Base-by-base conservation (phyloP, 805 yeast genomes). In the Candida alai region DNA sequence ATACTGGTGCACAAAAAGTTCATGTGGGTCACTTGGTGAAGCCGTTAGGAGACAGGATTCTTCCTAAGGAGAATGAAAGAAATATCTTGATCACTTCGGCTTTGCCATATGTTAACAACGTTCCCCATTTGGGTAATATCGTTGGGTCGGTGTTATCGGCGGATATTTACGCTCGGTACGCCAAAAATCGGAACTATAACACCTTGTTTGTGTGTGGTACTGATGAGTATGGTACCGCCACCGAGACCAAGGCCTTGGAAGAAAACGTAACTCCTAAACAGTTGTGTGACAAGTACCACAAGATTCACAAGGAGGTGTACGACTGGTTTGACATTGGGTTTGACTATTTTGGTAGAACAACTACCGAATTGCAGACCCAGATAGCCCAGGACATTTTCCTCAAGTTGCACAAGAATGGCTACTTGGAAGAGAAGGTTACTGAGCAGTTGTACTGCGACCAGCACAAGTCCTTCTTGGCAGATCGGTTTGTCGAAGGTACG, bases 211-310 rank as follows among this genome's bases (percentile, higher is more conserved):
- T 93, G 37, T 88, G 98, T 63, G 99, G 99, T 65, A 93, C 98
- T 24, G 99, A 93, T 58, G 99, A 93, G 65, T 93, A 93, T 58
- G 99, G 99, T 58, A 93, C 99, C 38, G 99, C 99, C 30, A 93
- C 98, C 11, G 99, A 93, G 62, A 93, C 98, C 19, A 93, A 90
- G 65, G 98, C 98, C 8, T 65, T 93, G 32, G 97, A 90, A 58
- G 98, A 93, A 54, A 80, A 83, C 26, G 83, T 85, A 40, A 74
- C 95, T 3, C 98, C 99, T 32, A 69, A 76, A 49, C 82, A 87
- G 56, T 70, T 93, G 49, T 93, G 97, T 72, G 87, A 83, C 60
- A 93, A 90, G 60, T 93, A 86, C 62, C 83, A 87, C 60, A 71
- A 73, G 40, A 73, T 93, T 45, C 99, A 93, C 60, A 73, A 80